phyloP scores from a whole-genome alignment of 257 asterid genomes.

The Solanum lignicaule region DNA sequence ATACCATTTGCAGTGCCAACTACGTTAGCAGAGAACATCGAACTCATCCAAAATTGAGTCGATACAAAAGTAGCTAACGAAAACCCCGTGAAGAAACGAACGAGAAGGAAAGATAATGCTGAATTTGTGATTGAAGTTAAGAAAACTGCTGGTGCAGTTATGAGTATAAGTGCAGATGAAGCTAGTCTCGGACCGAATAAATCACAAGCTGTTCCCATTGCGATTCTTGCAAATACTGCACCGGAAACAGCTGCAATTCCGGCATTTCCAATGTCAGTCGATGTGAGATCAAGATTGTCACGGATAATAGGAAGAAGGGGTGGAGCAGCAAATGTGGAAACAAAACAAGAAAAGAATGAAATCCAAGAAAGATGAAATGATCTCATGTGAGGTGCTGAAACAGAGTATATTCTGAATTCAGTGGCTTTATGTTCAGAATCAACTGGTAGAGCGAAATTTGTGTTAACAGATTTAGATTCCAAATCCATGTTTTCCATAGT shows the following conservation, averaged over 20 bases:
- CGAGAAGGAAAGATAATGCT: slow-evolving; percentile 37
- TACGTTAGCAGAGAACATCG: slow-evolving; percentile 45
- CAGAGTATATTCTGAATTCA: slow-evolving; percentile 35
- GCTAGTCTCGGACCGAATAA: slow-evolving; percentile 72
- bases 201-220: slow-evolving; percentile 87
- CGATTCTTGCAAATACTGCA: slow-evolving; percentile 64
- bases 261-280: slow-evolving; percentile 83
- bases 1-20: slow-evolving; percentile 82
- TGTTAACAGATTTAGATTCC: slow-evolving; percentile 8
- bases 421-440: slow-evolving; percentile 78
- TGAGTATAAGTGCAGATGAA: slow-evolving; percentile 47
- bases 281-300: slow-evolving; percentile 62
- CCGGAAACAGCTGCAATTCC: slow-evolving; percentile 90
- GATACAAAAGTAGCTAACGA: slow-evolving; percentile 79
- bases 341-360: slow-evolving; percentile 79
- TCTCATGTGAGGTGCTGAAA: slow-evolving; percentile 74
- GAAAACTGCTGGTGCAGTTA: slow-evolving; percentile 74
- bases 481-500: background rate
- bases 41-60: slow-evolving; percentile 92
- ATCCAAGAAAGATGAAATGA: slow-evolving; percentile 83
- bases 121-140: slow-evolving; percentile 37
- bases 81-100: slow-evolving; percentile 69
- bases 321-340: slow-evolving; percentile 84
- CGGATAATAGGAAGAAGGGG: slow-evolving; percentile 82
- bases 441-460: slow-evolving; percentile 45